Conservation (phyloP, 2,329 filamentous ascomycete genomes). For the Neopestalotiopsis clavispora region DNA sequence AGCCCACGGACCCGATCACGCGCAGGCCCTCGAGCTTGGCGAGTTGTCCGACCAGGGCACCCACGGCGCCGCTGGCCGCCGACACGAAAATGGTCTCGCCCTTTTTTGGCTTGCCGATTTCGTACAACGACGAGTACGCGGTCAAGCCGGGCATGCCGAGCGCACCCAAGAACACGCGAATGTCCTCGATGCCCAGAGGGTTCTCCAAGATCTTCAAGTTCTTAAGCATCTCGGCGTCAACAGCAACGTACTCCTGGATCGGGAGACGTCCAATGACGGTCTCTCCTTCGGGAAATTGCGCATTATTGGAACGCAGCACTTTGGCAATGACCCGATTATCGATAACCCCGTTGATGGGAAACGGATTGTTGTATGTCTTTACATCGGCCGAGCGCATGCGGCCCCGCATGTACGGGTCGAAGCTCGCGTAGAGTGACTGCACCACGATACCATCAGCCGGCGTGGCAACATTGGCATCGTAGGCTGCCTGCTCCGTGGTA, state of each 20-base stretch:
- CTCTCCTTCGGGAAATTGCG: background rate
- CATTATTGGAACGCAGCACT: background rate
- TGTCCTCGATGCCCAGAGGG: background rate
- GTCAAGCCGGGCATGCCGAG: slow-evolving; percentile 50
- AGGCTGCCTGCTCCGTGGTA: background rate
- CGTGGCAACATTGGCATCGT: background rate
- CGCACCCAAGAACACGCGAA: too few species aligned
- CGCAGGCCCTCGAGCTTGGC: slow-evolving; percentile 80
- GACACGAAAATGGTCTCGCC: slow-evolving; percentile 82
- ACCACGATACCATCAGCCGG: background rate
- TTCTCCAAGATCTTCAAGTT: background rate
- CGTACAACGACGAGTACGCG: slow-evolving; percentile 63
- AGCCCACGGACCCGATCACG: slow-evolving; percentile 81
- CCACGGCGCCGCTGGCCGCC: slow-evolving; percentile 80
- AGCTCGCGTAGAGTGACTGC: background rate
- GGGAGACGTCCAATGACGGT: background rate
- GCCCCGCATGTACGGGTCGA: background rate
- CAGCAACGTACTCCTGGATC: background rate
- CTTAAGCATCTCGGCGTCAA: background rate
- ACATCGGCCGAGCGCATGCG: background rate
- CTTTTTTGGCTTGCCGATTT: slow-evolving; percentile 76
- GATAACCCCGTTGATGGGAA: background rate
- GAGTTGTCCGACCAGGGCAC: slow-evolving; percentile 81
- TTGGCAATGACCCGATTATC: background rate
- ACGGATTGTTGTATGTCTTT: background rate